Evolutionary conservation across 2,329 filamentous ascomycete species (phyloP), one percentile per base, ranked within the genome.

Genomic region (Neurospora sp.): DNA sequence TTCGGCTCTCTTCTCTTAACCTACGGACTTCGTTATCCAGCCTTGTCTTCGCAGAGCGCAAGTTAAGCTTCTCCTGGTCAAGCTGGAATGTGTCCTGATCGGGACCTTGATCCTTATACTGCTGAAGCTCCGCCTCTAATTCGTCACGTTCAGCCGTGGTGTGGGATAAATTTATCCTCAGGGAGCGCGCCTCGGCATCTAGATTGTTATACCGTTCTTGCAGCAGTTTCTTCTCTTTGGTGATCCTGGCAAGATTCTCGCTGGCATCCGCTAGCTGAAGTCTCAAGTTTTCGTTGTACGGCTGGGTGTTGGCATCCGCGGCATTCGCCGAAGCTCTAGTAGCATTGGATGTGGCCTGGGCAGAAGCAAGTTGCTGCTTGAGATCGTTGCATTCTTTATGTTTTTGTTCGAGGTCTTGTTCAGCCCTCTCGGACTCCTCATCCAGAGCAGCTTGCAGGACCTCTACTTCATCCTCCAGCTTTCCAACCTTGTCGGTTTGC

Each of bases 381-480:
- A 86, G 77, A 19, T 78, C 74, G 43, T 82, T 80, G 69, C 82
- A 83, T 73, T 85, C 81, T 68, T 83, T 79, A 69, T 81, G 82
- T 15, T 82, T 80, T 65, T 80, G 79, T 67, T 80, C 76, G 10
- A 85, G 76, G 65, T 85, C 83, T 46, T 82, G 79, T 17, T 81
- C 86, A 6, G 85, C 85, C 70, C 87, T 85, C 73, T 90, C 87
- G 62, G 85, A 85, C 77, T 91, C 89, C 71, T 90, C 86, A 67
- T 91, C 89, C 62, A 90, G 79, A 43, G 85, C 86, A 28, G 84
- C 83, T 77, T 93, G 90, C 15, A 94, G 80, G 37, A 92, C 87
- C 68, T 92, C 89, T n/a, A 93, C 84, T 77, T 93, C 91, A 73
- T 93, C 91, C 76, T 94, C 90, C 23, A 94, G 78, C 8, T 85